Base-by-base conservation (phyloP, 495 filamentous ascomycete species). In the Pyronema omphalodes region DNA sequence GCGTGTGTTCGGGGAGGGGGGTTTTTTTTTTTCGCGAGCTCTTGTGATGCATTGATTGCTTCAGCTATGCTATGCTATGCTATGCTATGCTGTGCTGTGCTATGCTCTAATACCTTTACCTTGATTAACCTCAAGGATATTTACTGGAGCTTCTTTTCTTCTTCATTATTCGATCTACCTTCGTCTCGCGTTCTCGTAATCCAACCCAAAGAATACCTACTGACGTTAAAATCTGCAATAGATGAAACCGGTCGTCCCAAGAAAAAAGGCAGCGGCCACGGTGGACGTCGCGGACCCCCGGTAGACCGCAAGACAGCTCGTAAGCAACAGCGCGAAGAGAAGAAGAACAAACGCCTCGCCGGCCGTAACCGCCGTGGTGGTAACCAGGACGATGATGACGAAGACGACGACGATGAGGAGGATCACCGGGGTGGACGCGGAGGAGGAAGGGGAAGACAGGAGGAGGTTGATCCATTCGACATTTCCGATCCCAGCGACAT, bases 241-340 rank as follows among this genome's bases (percentile, higher is more conserved):
- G 11, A 47, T 37, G 52, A 46, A 11, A 9, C 33, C 40, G 51
- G 45, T 51, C 33, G 12, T 5, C 40, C 43, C 11, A 37, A 44
- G 14, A 33, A 19, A 3, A 43, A 37, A 9, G 34, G 35, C 17
- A 57, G 54, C 17, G 49, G n/a, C 49, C 55, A 36, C 14, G 53
- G 6, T 48, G 53, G 52, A 57, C 50, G 5, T 37, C 46, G 46
- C 55, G 52, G 40, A 54, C 36, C 36, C 40, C 60, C 60, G n/a
- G 51, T 58, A 15, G 71, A 68, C 0, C 68, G 75, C 52, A 75
- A 72, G 60, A 71, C 76, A 6, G 71, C 65, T 8, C 68, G 75
- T 2, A 76, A 74, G 57, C 67, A 67, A n/a, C 68, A 71, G 45
- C 67, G 75, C 5, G 58, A 64, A 18, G 65, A 74, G 23, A 71